Evolutionary conservation across 305 asterid genomes (phyloP).

Genomic region (Ilex paraguariensis): DNA sequence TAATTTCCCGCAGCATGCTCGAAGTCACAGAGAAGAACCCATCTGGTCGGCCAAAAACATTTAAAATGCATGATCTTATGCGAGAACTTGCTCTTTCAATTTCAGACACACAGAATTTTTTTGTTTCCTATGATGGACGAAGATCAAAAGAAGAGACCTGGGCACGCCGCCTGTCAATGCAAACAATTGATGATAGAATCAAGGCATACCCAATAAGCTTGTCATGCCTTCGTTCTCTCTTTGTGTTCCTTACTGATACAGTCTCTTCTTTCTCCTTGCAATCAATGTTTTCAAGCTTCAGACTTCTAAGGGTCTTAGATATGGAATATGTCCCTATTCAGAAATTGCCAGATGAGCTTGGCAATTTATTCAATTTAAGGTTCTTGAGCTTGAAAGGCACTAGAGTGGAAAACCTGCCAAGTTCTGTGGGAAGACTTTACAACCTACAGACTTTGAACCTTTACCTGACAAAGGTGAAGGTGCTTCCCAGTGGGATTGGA

Average conservation of each 20-base stretch:
- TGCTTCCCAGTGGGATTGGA: constrained; percentile 21
- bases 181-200: constrained; percentile 10
- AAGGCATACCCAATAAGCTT: constrained; percentile 14
- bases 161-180: constrained; percentile 18
- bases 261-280: constrained; percentile 14
- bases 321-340: constrained; percentile 18
- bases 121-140: constrained; percentile 13
- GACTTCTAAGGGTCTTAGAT: constrained; percentile 23
- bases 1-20: constrained; percentile 28
- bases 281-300: constrained; percentile 15
- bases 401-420: constrained; percentile 18
- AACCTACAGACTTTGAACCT: constrained; percentile 26
- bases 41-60: constrained; percentile 21
- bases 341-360: constrained; percentile 20
- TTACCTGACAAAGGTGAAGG: constrained; percentile 17
- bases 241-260: constrained; percentile 19
- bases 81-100: too few relatives aligned
- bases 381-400: constrained; percentile 19
- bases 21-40: constrained; percentile 19
- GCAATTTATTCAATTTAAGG: constrained; percentile 20
- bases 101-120: constrained; percentile 22
- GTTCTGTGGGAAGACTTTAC: constrained; percentile 17
- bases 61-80: constrained; percentile 10
- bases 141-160: constrained; percentile 12
- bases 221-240: constrained; percentile 25